Conservation (phyloP, 805 yeast species). For the Teunomyces kruisii region DNA sequence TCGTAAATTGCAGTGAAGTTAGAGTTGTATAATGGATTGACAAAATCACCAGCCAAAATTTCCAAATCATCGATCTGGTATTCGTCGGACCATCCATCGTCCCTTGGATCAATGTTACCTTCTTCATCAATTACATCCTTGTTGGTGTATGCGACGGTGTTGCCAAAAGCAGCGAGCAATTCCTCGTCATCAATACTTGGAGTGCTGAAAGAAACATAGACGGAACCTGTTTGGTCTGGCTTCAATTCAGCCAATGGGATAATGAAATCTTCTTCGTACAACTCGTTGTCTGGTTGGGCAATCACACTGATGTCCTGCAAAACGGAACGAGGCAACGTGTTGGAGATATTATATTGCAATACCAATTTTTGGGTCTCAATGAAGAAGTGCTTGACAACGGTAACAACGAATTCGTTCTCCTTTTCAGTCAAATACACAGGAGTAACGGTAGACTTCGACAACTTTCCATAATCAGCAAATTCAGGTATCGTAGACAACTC, state of each 20-base stretch:
- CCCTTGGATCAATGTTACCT: constrained; percentile 61
- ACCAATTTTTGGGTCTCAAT: constrained; percentile 63
- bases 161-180: constrained; percentile 50
- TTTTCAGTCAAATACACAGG: constrained; percentile 75
- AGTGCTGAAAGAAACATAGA: constrained; percentile 74
- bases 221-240: constrained; percentile 70
- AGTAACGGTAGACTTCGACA: constrained; percentile 66
- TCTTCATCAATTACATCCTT: constrained; percentile 78
- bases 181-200: constrained; percentile 46
- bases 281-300: constrained; percentile 60
- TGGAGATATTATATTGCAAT: constrained; percentile 78
- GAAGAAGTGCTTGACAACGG: constrained; percentile 80
- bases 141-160: constrained; percentile 69
- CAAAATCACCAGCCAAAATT: constrained; percentile 77
- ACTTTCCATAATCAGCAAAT: constrained; percentile 67
- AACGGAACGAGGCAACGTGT: constrained; percentile 77
- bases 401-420: constrained; percentile 91
- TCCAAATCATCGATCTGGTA: constrained; percentile 84
- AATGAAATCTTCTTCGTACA: constrained; percentile 65
- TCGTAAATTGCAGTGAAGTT: constrained; percentile 75
- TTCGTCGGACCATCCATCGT: constrained; percentile 89
- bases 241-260: constrained; percentile 70
- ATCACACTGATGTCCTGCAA: constrained; percentile 75
- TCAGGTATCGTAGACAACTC: constrained; percentile 73
- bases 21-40: constrained; percentile 74